Percentiles rank a stretch among this genome's conserved stretches.
phyloP scores from a whole-genome alignment of 176 grass and related monocot species.

The Secale cereale region DNA sequence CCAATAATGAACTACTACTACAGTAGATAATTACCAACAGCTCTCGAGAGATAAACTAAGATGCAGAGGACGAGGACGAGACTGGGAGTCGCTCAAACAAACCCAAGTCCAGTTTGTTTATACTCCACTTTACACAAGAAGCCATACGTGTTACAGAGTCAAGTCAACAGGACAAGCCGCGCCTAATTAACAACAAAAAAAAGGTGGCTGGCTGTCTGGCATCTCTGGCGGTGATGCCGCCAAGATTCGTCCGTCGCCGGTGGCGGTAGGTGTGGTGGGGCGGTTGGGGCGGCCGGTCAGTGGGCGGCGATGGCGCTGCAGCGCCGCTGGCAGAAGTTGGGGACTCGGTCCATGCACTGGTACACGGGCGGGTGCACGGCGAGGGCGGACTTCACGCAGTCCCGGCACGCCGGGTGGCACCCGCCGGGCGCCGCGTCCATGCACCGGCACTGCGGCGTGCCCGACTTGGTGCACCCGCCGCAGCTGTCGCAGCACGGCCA shows the following conservation, averaged over 20 bases:
- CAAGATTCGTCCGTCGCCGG: background rate
- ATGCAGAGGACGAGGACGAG: background rate
- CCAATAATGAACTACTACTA: background rate
- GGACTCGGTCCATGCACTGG: constrained; percentile 71
- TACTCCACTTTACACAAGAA: background rate
- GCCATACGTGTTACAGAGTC: background rate
- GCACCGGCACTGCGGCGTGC: constrained; percentile 53
- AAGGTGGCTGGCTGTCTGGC: background rate
- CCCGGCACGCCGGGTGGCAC: constrained; percentile 79
- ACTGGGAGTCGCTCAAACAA: background rate
- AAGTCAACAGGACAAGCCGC: background rate
- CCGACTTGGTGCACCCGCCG: constrained; percentile 64
- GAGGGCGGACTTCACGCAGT: constrained; percentile 65
- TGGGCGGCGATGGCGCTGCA: constrained; percentile 30
- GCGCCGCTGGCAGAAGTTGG: constrained; percentile 47
- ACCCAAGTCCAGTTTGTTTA: background rate
- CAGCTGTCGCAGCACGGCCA: constrained; percentile 84
- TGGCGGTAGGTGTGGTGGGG: background rate
- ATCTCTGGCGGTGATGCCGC: too few relatives aligned
- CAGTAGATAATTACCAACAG: background rate
- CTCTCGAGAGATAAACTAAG: background rate
- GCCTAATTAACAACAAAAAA: background rate
- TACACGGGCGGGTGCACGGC: constrained; percentile 61
- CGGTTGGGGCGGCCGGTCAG: background rate
- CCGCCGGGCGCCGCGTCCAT: constrained; percentile 43